Base-by-base conservation (phyloP, 2,329 filamentous ascomycete species). In the Trichoderma koningii region DNA sequence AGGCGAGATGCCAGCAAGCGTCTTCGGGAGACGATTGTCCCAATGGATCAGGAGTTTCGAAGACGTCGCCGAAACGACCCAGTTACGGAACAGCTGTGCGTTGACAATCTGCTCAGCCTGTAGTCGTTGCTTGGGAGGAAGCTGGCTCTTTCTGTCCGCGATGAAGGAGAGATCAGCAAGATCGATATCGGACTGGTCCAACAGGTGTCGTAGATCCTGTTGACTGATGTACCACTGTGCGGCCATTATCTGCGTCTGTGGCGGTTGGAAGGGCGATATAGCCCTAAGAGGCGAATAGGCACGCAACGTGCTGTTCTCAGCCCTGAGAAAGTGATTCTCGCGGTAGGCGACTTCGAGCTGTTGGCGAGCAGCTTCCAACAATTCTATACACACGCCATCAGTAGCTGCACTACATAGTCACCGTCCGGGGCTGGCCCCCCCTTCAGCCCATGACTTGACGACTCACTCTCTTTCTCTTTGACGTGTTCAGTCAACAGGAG, bases 281-380 rank as follows among this genome's bases (percentile, higher is more conserved):
- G 3, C 2, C 23, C 38, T n/a, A 19, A 55, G 38, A 0, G 51
- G 51, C 15, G 51, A 55, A 2, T 55, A 55, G 30, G 51, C 30
- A 23, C 51, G 51, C 1, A 55, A 5, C 3, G 51, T 55, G 14
- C 17, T 41, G 2, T 55, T 55, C 21, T 55, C 51, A 3, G 51
- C 51, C 21, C 51, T 55, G 7, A 55, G 51, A 55, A 55, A 55
- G 30, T 41, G 30, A 14, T 55, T 55, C 30, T 55, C 51, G n/a
- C 30, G 51, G 12, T 41, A 19, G 4, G 51, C 34, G 17, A 21
- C 30, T 23, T 55, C 51, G 15, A 55, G 51, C 30, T 55, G n/a
- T 19, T 19, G n/a, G 6, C 51, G 51, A 41, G 51, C 19, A 17
- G 51, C 51, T 21, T 55, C 51, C 30, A 55, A n/a, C n/a, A 55